Evolutionary conservation across 306 rosid genomes (phyloP).

Genomic region (Psophocarpus tetragonolobus): DNA sequence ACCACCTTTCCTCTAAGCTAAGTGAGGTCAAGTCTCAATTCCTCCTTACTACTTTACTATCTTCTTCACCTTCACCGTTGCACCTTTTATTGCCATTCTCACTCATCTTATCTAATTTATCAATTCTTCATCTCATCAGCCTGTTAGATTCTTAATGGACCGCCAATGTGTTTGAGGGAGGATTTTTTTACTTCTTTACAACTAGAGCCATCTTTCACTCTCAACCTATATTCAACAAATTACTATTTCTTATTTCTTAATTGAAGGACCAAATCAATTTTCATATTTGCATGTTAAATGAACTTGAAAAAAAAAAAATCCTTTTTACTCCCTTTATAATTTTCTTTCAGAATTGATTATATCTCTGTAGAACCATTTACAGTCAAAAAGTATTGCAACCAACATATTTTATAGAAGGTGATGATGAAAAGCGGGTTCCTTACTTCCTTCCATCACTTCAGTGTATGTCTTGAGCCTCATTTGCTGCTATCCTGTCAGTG

Average conservation of each 20-base stretch:
- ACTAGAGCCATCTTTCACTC: not conserved
- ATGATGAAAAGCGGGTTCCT: not conserved
- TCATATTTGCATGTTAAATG: not conserved
- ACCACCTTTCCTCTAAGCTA: slow-evolving; percentile 70
- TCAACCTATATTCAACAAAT: not conserved
- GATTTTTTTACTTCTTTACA: not conserved
- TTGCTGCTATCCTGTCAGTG: not conserved
- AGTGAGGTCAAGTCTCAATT: slow-evolving; percentile 56
- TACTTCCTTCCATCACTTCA: not conserved
- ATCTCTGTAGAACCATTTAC: not conserved
- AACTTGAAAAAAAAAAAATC: not conserved
- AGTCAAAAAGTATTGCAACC: not conserved
- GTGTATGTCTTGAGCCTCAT: not conserved
- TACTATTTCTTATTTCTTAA: no score
- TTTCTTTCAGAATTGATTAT: not conserved
- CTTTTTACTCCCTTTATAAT: not conserved
- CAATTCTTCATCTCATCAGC: not conserved
- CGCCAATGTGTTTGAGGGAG: not conserved
- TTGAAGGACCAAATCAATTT: not conserved
- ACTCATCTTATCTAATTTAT: no score
- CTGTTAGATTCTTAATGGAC: not conserved
- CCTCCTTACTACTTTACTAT: no score
- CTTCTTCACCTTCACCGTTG: no score
- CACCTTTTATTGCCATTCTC: no score
- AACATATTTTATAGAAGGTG: not conserved